phyloP scores from a whole-genome alignment of 2,329 filamentous ascomycete species.

The Clarireedia homoeocarpa region DNA sequence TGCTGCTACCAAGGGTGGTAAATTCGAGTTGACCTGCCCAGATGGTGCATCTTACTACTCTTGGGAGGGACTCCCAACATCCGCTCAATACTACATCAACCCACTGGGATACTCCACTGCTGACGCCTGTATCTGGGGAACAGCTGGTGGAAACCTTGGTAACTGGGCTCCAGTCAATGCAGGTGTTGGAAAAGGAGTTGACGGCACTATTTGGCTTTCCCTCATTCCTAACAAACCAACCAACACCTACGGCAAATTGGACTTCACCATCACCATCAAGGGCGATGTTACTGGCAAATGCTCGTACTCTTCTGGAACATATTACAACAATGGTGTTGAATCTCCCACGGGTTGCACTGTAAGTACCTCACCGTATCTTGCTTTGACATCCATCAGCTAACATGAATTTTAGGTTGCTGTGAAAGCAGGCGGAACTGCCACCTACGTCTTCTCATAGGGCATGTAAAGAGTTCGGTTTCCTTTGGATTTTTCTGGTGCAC shows the following conservation, averaged over 20 bases:
- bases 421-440: constrained; percentile 13
- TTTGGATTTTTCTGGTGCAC: constrained; percentile 16
- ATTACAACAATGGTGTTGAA: constrained; percentile 24
- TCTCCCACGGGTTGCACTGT: constrained; percentile 29
- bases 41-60: constrained; percentile 62
- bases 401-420: constrained; percentile 18
- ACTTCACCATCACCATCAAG: constrained; percentile 71
- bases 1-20: constrained; percentile 49
- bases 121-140: constrained; percentile 72
- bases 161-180: constrained; percentile 88
- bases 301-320: constrained; percentile 23
- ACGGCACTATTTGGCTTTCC: constrained; percentile 67
- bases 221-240: constrained; percentile 81
- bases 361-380: constrained; percentile 18
- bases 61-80: constrained; percentile 68
- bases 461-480: constrained; percentile 11
- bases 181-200: constrained; percentile 62
- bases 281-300: constrained; percentile 40
- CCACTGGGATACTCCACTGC: constrained; percentile 58
- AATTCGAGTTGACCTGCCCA: constrained; percentile 65
- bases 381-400: constrained; percentile 10
- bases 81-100: constrained; percentile 97
- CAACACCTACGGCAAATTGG: constrained; percentile 52
- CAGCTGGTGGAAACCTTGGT: constrained; percentile 49
- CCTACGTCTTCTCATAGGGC: constrained; percentile 22